A percentile compares a stretch with the other conserved stretches of the same genome.
Conservation (phyloP, 306 rosid species). For the Echinosophora koreensis region DNA sequence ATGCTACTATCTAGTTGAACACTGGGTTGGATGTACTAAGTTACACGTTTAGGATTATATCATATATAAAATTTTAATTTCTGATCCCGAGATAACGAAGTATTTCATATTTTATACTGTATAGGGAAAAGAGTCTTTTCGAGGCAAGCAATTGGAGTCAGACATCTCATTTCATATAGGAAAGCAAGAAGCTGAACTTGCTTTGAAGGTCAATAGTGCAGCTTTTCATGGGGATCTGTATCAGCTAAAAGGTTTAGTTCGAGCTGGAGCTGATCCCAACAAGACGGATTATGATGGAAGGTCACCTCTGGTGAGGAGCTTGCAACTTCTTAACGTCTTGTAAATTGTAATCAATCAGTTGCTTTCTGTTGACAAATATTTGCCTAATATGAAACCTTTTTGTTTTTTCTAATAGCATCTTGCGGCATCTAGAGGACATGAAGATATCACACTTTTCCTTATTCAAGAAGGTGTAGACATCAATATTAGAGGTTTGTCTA, state of each 20-base stretch:
- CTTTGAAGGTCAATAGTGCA: slow-evolving; percentile 88
- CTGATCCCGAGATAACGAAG: slow-evolving; percentile 15
- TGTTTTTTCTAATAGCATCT: slow-evolving; percentile 70
- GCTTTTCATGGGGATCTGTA: slow-evolving; percentile 81
- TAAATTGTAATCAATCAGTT: slow-evolving; percentile 25
- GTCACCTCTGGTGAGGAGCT: slow-evolving; percentile 81
- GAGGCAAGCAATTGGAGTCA: slow-evolving; percentile 83
- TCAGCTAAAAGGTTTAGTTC: slow-evolving; percentile 81
- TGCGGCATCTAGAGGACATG: slow-evolving; percentile 90
- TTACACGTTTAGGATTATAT: slow-evolving; percentile 25
- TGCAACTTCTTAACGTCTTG: slow-evolving; percentile 38
- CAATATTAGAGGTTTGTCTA: slow-evolving; percentile 63
- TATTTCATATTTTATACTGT: slow-evolving; percentile 40
- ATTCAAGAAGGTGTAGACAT: slow-evolving; percentile 74
- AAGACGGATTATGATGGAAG: slow-evolving; percentile 97
- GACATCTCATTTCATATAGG: slow-evolving; percentile 92
- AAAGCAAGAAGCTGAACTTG: slow-evolving; percentile 93
- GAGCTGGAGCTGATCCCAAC: slow-evolving; percentile 94
- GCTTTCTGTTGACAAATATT: slow-evolving; percentile 18
- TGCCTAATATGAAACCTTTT: slow-evolving; percentile 43
- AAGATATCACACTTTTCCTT: slow-evolving; percentile 74
- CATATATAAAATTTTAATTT: neutral
- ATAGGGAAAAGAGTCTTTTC: slow-evolving; percentile 73
- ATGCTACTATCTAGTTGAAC: slow-evolving; percentile 33
- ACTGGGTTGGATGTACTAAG: slow-evolving; percentile 21